A percentile compares a stretch with the other conserved stretches of the same genome.
Conservation (phyloP, 129 eudicot species). For the Mikania micrantha region DNA sequence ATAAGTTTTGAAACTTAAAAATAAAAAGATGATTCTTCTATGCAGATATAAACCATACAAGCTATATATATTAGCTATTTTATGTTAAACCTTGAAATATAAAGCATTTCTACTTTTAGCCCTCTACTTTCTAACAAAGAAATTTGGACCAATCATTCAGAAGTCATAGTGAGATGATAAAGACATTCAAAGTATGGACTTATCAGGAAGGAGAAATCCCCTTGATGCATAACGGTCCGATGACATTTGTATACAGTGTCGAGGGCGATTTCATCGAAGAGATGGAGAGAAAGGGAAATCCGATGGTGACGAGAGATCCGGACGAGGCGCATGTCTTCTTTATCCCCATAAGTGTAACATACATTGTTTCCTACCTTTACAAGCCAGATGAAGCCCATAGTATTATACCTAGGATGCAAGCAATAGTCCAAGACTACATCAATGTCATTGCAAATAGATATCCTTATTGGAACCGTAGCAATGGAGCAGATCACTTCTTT, state of each 20-base stretch:
- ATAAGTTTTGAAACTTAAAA: too few relatives aligned
- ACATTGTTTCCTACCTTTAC: conserved; percentile 46
- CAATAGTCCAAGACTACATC: conserved; percentile 39
- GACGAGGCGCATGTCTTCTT: conserved; percentile 56
- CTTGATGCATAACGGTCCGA: conserved; percentile 61
- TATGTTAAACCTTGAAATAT: too few relatives aligned
- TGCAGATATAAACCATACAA: too few relatives aligned
- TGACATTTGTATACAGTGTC: conserved; percentile 46
- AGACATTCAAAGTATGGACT: conserved; percentile 48
- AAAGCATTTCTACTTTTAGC: neutral
- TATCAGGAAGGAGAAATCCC: conserved; percentile 88
- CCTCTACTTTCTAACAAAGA: neutral
- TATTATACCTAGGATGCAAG: conserved; percentile 20
- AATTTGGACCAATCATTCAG: conserved; percentile 22
- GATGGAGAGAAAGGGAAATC: conserved; percentile 39
- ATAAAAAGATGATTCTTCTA: too few relatives aligned
- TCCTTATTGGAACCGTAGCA: conserved; percentile 73
- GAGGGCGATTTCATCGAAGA: conserved; percentile 69
- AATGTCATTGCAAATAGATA: conserved; percentile 34
- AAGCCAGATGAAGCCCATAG: conserved; percentile 24
- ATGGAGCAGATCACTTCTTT: conserved; percentile 73
- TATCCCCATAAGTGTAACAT: conserved; percentile 60
- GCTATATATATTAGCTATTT: too few relatives aligned
- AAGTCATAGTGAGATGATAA: conserved; percentile 78
- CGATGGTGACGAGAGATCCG: conserved; percentile 50